phyloP scores from a whole-genome alignment of 2,329 filamentous ascomycete species.

The Calcarisporium arbuscula region DNA sequence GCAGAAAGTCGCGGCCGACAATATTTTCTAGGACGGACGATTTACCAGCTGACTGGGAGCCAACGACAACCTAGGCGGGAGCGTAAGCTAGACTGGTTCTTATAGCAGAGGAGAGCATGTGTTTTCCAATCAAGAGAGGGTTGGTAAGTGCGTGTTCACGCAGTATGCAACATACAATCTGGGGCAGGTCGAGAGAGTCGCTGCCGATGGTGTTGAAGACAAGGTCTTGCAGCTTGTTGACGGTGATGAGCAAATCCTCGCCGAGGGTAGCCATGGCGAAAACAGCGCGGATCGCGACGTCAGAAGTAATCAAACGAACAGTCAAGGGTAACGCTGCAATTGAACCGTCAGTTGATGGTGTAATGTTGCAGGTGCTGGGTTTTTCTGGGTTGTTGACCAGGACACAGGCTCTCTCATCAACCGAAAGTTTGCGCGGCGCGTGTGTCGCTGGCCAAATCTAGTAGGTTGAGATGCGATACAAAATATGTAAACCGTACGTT shows the following conservation, averaged over 20 bases:
- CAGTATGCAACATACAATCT: conserved; percentile 76
- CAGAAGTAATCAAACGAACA: too few relatives aligned
- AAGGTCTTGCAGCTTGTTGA: conserved; percentile 97
- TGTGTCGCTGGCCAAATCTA: too few relatives aligned
- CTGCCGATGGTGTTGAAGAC: conserved; percentile 99
- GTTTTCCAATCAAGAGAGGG: conserved; percentile 4
- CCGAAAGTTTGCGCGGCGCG: too few relatives aligned
- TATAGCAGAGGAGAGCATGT: not conserved
- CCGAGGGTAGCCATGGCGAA: conserved; percentile 84
- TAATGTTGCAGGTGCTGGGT: too few relatives aligned
- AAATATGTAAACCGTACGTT: too few relatives aligned
- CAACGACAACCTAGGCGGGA: conserved; percentile 76
- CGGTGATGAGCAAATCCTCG: conserved; percentile 88
- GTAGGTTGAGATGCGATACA: too few relatives aligned
- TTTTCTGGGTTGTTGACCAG: too few relatives aligned
- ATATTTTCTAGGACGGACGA: conserved; percentile 99
- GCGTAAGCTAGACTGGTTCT: conserved; percentile 16
- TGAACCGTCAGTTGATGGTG: too few relatives aligned
- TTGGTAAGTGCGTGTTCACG: conserved; percentile 6
- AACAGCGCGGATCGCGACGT: too few relatives aligned
- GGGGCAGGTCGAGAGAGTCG: conserved; percentile 92
- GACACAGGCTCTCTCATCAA: too few relatives aligned
- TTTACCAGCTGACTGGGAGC: conserved; percentile 96
- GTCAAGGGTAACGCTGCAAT: too few relatives aligned
- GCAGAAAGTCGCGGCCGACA: conserved; percentile 93